Conservation (phyloP, 1,284 basidiomycete species). For the Psilocybe mexicana region DNA sequence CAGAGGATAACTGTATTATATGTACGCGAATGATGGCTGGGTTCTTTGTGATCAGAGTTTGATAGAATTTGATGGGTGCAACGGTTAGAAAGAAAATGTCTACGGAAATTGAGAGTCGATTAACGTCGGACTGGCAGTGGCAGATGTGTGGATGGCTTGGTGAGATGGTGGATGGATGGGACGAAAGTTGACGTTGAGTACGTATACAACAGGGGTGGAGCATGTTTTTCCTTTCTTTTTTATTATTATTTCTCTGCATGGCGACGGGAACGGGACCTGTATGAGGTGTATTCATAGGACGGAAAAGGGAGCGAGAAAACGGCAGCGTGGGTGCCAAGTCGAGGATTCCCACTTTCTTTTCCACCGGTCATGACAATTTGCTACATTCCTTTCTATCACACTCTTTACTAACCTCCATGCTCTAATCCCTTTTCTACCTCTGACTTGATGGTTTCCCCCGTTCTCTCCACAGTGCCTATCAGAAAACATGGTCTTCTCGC, state of each 20-base stretch:
- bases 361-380: constrained; percentile 10
- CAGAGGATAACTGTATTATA: not conserved
- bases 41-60: not conserved
- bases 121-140: not conserved
- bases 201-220: not conserved
- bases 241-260: not conserved
- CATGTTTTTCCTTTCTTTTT: not conserved
- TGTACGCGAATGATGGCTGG: not conserved
- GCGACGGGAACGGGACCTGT: constrained; percentile 10
- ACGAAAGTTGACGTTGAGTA: not conserved
- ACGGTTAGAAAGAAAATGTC: constrained; percentile 1
- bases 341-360: constrained; percentile 12
- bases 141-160: not conserved
- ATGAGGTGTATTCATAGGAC: not conserved
- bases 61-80: not conserved
- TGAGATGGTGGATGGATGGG: not conserved
- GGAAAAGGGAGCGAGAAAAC: not conserved
- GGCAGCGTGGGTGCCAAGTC: constrained; percentile 11
- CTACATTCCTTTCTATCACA: constrained; percentile 6
- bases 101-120: not conserved
- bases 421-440: constrained; percentile 12
- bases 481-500: constrained; percentile 42
- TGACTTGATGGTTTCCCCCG: constrained; percentile 21
- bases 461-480: constrained; percentile 28
- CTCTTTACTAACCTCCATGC: constrained; percentile 10